These are phyloP conservation scores for Terana coerulea DNA, from an alignment of 768 basidiomycete species.

Conservation along the genomic window DNA sequence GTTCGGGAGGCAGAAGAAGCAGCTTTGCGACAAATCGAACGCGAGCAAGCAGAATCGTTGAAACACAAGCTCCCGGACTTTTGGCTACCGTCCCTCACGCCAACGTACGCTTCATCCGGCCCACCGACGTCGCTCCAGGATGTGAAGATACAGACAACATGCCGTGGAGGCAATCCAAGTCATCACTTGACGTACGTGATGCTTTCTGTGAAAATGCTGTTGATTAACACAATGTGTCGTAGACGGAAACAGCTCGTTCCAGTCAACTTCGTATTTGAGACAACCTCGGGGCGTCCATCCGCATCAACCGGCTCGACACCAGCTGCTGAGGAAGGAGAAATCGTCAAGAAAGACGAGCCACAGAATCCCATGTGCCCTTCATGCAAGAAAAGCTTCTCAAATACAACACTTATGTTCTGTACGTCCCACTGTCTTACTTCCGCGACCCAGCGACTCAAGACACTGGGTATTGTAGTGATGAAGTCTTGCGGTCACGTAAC, in stretches of 20 bases:
- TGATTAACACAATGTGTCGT: neutral
- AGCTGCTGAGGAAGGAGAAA: conserved; percentile 28
- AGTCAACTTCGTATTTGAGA: conserved; percentile 70
- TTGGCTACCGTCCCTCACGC: conserved; percentile 93
- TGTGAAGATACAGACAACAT: conserved; percentile 85
- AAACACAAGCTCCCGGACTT: conserved; percentile 93
- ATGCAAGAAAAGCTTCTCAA: conserved; percentile 83
- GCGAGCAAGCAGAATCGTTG: conserved; percentile 80
- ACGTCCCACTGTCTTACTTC: conserved; percentile 5
- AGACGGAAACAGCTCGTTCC: conserved; percentile 83
- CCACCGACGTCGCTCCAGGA: conserved; percentile 67
- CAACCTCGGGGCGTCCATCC: conserved; percentile 23
- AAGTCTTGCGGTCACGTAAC: conserved; percentile 89
- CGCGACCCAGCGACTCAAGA: neutral
- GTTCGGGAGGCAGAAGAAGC: conserved; percentile 84
- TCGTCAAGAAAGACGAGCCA: conserved; percentile 42
- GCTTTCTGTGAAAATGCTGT: conserved; percentile 7
- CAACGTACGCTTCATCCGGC: conserved; percentile 64
- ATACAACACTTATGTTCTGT: conserved; percentile 71
- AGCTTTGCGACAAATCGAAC: conserved; percentile 77
- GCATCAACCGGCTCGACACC: conserved; percentile 34
- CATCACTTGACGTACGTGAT: conserved; percentile 80
- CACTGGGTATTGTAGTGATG: conserved; percentile 49
- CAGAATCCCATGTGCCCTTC: conserved; percentile 76
- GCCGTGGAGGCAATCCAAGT: conserved; percentile 73